Evolutionary conservation across 75 land plant genomes (phyloP), one percentile per base, ranked within the genome.

Genomic region (Picea sitchensis): DNA sequence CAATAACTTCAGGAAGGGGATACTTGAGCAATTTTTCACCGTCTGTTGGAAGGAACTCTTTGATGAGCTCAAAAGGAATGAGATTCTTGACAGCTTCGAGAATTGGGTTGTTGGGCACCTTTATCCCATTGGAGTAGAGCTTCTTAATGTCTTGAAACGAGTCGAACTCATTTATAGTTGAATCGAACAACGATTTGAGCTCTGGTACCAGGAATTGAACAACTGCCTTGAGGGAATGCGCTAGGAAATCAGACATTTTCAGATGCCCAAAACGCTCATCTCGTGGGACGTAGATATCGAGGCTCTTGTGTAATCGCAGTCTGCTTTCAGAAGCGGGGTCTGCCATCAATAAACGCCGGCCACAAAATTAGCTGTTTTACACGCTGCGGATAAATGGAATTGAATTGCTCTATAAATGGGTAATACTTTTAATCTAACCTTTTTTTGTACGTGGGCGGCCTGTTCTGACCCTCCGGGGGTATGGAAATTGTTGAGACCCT

Each of bases 191-290:
- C 20, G 80, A 38, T n/a, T 82, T 58, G 30, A 89, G 59, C 36
- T 73, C 82, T 9, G 89, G 91, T 30, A 73, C 61, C 34, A 91
- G 23, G 32, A 81, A 58, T 32, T 91, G 89, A 12, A 63, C 81
- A 6, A 85, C n/a, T 0, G 89, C 75, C 34, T 87, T 87, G 56
- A 81, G 56, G 3, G 79, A 74, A 11, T 75, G 77, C 5, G 83
- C 88, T 14, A 86, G 18, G 74, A 88, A 88, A 60, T 93, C 94
- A 26, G 90, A 78, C 84, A 87, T 78, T 86, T 94, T 95, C 34
- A 90, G 21, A 61, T 86, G 94, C 59, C 90, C 87, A 77, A 94
- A 96, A 15, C 85, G 65, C 81, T 96, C 99, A 73, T 96, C 99
- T 30, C 93, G 86, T 9, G 99, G 99, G 8, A 94, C 92, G 78